A percentile compares a stretch with the other conserved stretches of the same genome.
phyloP scores from a whole-genome alignment of 2,329 filamentous ascomycete genomes.

The Arthroderma sp. region DNA sequence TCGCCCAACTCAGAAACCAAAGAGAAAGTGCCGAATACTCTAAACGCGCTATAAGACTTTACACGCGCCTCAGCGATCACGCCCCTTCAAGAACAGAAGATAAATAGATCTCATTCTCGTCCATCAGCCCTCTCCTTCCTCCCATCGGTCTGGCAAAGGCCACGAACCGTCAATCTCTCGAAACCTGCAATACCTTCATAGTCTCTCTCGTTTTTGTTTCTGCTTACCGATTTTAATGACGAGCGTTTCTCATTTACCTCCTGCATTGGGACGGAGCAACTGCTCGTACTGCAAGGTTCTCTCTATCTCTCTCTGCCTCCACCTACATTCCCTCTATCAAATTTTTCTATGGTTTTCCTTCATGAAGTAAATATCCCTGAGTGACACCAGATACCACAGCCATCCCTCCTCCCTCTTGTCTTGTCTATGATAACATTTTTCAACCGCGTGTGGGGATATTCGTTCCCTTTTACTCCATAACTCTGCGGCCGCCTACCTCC shows the following conservation, averaged over 20 bases:
- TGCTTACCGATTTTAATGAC: slow-evolving; percentile 5
- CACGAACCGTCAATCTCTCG: not conserved
- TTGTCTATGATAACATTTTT: not conserved
- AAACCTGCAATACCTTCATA: slow-evolving; percentile 2
- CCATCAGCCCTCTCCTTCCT: not conserved
- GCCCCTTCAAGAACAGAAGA: not conserved
- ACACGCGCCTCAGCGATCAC: not conserved
- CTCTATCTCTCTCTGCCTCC: not conserved
- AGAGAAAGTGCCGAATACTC: slow-evolving; percentile 27
- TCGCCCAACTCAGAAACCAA: slow-evolving; percentile 34
- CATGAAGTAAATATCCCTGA: not conserved
- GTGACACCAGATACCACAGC: not conserved
- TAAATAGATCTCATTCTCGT: not conserved
- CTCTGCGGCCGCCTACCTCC: not conserved
- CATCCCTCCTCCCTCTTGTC: not conserved
- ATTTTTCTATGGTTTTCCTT: not conserved
- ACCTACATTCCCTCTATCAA: not conserved
- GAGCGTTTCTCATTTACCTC: slow-evolving; percentile 6
- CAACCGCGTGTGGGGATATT: not conserved
- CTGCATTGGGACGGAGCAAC: slow-evolving; percentile 6
- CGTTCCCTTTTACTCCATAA: not conserved
- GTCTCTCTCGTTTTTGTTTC: not conserved
- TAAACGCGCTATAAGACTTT: not conserved
- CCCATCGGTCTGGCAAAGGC: not conserved
- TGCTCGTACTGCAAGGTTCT: slow-evolving; percentile 5